Base-by-base conservation (phyloP, 495 filamentous ascomycete genomes). In the Penicillium samsonianum region DNA sequence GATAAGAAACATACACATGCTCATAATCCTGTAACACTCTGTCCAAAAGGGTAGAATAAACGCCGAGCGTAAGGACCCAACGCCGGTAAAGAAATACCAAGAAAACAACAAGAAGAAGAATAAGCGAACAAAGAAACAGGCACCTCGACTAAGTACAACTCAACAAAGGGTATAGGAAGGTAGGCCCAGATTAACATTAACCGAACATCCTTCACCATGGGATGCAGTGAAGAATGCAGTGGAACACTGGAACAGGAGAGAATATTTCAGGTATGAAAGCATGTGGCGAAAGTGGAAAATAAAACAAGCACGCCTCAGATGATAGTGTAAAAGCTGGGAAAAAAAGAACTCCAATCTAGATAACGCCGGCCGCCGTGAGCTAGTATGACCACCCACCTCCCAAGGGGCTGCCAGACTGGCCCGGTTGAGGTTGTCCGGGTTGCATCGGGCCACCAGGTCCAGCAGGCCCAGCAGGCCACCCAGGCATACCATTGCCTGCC, bases 301-400 rank as follows among this genome's bases (percentile, higher is more conserved):
- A 55, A 37, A 55, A 51, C 52, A 60, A 26, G 4, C 45, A 20
- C 51, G 55, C 60, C 45, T 60, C 57, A 49, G 51, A 61, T 56
- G 30, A 57, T 58, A 61, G 35, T 51, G 53, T 48, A 37, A 57
- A 28, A 43, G 43, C 51, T 5, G 7, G 4, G 10, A 25, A 28
- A 50, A 57, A 52, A 38, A 46, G 57, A 72, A 72, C 68, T 62
- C 71, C 60, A 58, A 58, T 63, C 59, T 59, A 68, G 59, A 63
- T 42, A 72, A 73, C 63, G 66, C 68, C 63, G 43, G 59, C 37
- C 55, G 48, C 40, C 45, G 9, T 6, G 55, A 59, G 58, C 59
- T 67, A 79, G 65, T 78, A 79, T 19, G 68, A 65, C 43, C 75
- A 78, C 73, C 76, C 78, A 61, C 76, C 69, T 22, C 71, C 74